Conservation (phyloP, 768 basidiomycete genomes). For the Harrya chromipes region DNA sequence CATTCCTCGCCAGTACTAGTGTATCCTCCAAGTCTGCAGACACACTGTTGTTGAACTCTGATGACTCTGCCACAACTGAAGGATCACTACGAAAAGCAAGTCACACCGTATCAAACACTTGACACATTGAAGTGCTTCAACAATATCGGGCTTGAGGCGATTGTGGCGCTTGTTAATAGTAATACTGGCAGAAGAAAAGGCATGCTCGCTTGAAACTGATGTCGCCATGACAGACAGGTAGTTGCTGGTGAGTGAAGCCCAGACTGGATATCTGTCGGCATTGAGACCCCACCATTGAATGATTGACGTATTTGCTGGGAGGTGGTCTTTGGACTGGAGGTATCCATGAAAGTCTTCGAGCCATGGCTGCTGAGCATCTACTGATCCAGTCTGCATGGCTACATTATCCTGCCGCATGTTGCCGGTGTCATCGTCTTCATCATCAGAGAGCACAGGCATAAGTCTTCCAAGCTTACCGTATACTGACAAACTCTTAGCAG, state of each 20-base stretch:
- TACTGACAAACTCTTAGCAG: too few relatives aligned
- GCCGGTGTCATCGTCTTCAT: too few relatives aligned
- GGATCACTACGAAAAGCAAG: too few relatives aligned
- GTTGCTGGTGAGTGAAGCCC: background rate
- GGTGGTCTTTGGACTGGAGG: too few relatives aligned
- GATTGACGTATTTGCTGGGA: background rate
- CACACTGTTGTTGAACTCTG: too few relatives aligned
- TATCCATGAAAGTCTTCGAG: background rate
- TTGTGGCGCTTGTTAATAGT: background rate
- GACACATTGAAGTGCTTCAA: background rate
- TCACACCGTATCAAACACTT: background rate
- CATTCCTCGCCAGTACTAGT: too few relatives aligned
- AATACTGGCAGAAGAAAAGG: background rate
- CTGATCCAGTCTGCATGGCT: too few relatives aligned
- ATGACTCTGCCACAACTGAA: too few relatives aligned
- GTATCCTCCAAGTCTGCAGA: too few relatives aligned
- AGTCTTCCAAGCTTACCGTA: too few relatives aligned
- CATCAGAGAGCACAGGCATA: too few relatives aligned
- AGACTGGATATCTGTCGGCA: background rate
- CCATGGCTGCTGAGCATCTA: background rate
- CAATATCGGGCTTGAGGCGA: background rate
- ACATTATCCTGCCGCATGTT: background rate
- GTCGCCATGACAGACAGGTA: background rate
- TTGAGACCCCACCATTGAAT: background rate
- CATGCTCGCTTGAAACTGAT: background rate